Conservation (phyloP, 2,329 filamentous ascomycete species). For the Aschersonia sp. region DNA sequence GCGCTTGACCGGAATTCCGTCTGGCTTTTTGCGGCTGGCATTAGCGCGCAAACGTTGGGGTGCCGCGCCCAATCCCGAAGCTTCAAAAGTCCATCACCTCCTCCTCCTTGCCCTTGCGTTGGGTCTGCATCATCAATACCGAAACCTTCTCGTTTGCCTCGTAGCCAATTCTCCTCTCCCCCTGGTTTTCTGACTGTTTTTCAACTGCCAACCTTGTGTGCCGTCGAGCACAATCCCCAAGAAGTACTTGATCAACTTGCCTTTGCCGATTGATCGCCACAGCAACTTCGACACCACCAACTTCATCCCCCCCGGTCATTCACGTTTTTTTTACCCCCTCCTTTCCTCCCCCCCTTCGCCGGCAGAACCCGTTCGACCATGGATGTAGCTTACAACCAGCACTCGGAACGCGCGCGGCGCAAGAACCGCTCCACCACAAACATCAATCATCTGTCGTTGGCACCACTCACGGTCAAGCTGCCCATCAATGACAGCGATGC, state of each 20-base stretch:
- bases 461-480: constrained; percentile 47
- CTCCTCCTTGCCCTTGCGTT: too few relatives aligned
- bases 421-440: constrained; percentile 44
- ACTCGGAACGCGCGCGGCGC: constrained; percentile 39
- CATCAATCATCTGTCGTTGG: constrained; percentile 45
- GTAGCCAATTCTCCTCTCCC: too few relatives aligned
- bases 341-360: not conserved
- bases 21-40: not conserved
- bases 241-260: too few relatives aligned
- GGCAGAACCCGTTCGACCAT: constrained; percentile 14
- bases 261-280: too few relatives aligned
- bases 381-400: constrained; percentile 48
- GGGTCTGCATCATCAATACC: too few relatives aligned
- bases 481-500: constrained; percentile 40
- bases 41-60: not conserved
- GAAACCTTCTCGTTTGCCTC: too few relatives aligned
- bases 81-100: not conserved
- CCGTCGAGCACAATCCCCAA: too few relatives aligned
- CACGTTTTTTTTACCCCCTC: not conserved
- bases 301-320: not conserved
- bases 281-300: not conserved
- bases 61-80: not conserved
- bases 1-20: too few relatives aligned
- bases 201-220: too few relatives aligned
- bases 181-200: too few relatives aligned